Evolutionary conservation across 2,329 filamentous ascomycete genomes (phyloP).

Genomic region (Hymenoscyphus scutula): DNA sequence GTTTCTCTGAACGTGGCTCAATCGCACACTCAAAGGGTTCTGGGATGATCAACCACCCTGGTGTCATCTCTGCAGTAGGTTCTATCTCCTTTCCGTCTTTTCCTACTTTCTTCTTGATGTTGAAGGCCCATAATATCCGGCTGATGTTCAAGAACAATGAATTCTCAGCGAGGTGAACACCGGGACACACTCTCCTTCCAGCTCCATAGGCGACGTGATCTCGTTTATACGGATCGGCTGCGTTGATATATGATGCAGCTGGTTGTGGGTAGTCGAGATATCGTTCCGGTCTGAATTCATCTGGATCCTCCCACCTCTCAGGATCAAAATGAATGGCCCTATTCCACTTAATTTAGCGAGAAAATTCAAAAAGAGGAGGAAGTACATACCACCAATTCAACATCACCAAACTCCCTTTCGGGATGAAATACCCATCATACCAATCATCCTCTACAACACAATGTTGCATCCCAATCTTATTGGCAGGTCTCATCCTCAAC

Average conservation of each 20-base stretch:
- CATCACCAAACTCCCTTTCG: slow-evolving; percentile 40
- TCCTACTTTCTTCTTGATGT: slow-evolving; percentile 24
- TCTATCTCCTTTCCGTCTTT: slow-evolving; percentile 22
- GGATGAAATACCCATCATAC: slow-evolving; percentile 40
- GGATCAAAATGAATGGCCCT: slow-evolving; percentile 41
- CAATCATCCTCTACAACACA: slow-evolving; percentile 35
- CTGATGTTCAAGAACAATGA: slow-evolving; percentile 34
- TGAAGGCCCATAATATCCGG: slow-evolving; percentile 37
- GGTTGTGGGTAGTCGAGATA: slow-evolving; percentile 27
- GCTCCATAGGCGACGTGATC: slow-evolving; percentile 36
- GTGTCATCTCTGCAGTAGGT: slow-evolving; percentile 28
- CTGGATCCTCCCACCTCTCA: slow-evolving; percentile 41
- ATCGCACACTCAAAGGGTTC: slow-evolving; percentile 36
- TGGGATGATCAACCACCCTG: slow-evolving; percentile 36
- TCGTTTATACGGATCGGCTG: slow-evolving; percentile 30
- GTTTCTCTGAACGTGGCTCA: slow-evolving; percentile 30
- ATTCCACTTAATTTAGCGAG: neutral
- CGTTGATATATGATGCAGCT: slow-evolving; percentile 24
- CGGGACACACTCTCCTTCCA: slow-evolving; percentile 36
- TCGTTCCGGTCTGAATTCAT: slow-evolving; percentile 44
- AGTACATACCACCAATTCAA: slow-evolving; percentile 37
- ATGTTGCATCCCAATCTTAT: slow-evolving; percentile 31
- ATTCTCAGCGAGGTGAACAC: slow-evolving; percentile 37
- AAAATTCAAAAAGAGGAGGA: neutral
- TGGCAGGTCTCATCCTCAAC: slow-evolving; percentile 42